Percentiles rank a stretch among this genome's conserved stretches.
phyloP scores from a whole-genome alignment of 352 stramenopile genomes.

The Globisporangium spiculum region DNA sequence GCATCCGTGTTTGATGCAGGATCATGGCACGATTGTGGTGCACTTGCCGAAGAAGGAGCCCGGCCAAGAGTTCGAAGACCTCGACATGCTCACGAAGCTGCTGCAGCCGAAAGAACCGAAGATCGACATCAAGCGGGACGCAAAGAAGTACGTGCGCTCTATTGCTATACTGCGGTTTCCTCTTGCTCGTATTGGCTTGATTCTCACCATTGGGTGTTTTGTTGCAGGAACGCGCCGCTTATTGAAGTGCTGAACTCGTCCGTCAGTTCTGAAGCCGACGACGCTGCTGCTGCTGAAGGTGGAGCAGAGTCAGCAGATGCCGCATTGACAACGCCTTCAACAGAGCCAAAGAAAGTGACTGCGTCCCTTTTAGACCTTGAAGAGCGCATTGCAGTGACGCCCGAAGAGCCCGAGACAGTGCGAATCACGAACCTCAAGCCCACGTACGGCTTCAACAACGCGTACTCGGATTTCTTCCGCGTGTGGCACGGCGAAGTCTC shows the following conservation, averaged over 20 bases:
- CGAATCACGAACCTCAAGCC: conserved; percentile 48
- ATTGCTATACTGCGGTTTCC: neutral
- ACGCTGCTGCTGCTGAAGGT: conserved; percentile 1
- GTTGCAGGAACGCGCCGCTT: conserved; percentile 44
- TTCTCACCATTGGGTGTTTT: conserved; percentile 9
- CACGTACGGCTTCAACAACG: conserved; percentile 94
- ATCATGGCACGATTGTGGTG: conserved; percentile 92
- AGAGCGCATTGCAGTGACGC: conserved; percentile 24
- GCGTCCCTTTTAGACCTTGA: conserved; percentile 60
- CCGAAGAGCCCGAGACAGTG: conserved; percentile 19
- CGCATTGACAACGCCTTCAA: neutral
- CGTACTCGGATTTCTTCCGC: conserved; percentile 91
- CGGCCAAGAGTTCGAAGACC: conserved; percentile 87
- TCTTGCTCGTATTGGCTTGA: neutral
- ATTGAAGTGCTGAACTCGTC: conserved; percentile 82
- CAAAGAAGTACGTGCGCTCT: conserved; percentile 26
- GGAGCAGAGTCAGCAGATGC: neutral
- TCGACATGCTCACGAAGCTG: conserved; percentile 92
- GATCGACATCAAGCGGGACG: conserved; percentile 30
- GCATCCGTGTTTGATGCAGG: conserved; percentile 30
- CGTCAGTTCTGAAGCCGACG: conserved; percentile 13
- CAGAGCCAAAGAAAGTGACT: conserved; percentile 21
- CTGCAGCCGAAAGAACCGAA: conserved; percentile 63
- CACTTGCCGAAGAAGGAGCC: conserved; percentile 89
- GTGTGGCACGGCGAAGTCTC: conserved; percentile 91